Evolutionary conservation across 805 yeast species (phyloP).

Genomic region (Candida odintsovae): DNA sequence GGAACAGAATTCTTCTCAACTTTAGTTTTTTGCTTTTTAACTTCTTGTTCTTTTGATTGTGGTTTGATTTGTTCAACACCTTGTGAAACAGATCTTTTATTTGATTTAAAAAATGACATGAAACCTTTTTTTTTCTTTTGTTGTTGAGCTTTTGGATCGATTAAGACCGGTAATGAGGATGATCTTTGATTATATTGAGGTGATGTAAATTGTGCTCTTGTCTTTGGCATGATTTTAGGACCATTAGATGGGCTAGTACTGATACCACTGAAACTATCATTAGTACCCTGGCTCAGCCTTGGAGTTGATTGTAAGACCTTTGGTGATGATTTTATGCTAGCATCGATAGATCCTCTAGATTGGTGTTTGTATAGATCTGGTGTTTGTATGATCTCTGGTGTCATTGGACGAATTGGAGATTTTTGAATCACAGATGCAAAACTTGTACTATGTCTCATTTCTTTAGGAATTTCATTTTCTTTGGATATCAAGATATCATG

Average conservation of each 20-base stretch:
- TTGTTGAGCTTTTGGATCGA: background rate
- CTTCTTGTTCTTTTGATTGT: background rate
- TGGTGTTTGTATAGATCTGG: constrained; percentile 2
- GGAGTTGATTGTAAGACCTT: constrained; percentile 1
- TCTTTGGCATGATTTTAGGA: constrained; percentile 11
- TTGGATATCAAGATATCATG: background rate
- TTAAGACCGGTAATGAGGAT: constrained; percentile 19
- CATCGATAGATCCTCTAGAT: background rate
- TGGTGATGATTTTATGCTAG: constrained; percentile 1
- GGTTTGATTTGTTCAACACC: constrained; percentile 7
- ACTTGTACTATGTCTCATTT: constrained; percentile 17
- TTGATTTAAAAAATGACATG: constrained; percentile 16
- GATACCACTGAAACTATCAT: background rate
- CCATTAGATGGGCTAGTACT: background rate
- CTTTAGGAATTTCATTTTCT: constrained; percentile 9
- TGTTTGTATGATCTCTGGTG: constrained; percentile 8
- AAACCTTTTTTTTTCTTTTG: constrained; percentile 18
- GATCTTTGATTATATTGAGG: constrained; percentile 19
- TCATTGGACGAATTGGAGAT: constrained; percentile 2
- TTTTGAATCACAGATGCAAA: constrained; percentile 6
- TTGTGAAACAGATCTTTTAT: constrained; percentile 18
- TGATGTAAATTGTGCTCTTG: constrained; percentile 3
- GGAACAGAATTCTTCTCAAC: background rate
- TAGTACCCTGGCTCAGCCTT: background rate
- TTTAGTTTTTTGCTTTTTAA: background rate